Base-by-base conservation (phyloP, 345 rosid species). In the Boechera divaricarpa region DNA sequence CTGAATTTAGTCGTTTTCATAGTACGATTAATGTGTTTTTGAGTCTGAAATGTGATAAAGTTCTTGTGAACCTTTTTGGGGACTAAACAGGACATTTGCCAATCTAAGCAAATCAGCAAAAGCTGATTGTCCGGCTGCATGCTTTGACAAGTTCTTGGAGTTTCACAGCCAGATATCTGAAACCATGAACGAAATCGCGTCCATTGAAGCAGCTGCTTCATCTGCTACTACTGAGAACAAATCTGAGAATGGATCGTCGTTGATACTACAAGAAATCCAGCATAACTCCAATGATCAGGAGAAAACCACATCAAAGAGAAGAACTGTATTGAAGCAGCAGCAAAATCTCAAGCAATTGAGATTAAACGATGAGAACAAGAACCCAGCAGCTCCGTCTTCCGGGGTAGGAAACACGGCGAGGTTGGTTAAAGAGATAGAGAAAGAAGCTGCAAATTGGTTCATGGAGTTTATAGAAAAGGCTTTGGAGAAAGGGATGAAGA, bases 401-500 rank as follows among this genome's bases (percentile, higher is more conserved):
- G 75, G 79, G 73, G 49, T 89, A 74, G 83, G 82, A 84, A 87
- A 77, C 71, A 78, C 92, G 3, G 87, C 85, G 31, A 90, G 66
- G 75, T 79, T 96, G 79, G 90, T 87, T 0, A 88, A 80, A 85
- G 88, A 87, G 84, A 82, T 96, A 24, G 92, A 93, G 74, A 73
- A 77, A 0, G 99, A 96, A 84, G 91, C 99, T 5, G 98, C 92
- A 32, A 85, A 78, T 49, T 96, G 99, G 98, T 96, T 96, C 64
- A 91, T 95, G 96, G 96, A 86, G 21, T 93, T 95, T 67, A 54
- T 93, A 11, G 98, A 91, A 84, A 95, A 86, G 79, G 87, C 92
- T 12, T 15, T 95, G 53, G 98, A 90, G 75, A 82, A 68, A 31
- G 96, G 99, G 1, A 77, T 87, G 88, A 92, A 88, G 89, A 91